Base-by-base conservation (phyloP, 805 yeast genomes). In the Pichia pseudocactophila region DNA sequence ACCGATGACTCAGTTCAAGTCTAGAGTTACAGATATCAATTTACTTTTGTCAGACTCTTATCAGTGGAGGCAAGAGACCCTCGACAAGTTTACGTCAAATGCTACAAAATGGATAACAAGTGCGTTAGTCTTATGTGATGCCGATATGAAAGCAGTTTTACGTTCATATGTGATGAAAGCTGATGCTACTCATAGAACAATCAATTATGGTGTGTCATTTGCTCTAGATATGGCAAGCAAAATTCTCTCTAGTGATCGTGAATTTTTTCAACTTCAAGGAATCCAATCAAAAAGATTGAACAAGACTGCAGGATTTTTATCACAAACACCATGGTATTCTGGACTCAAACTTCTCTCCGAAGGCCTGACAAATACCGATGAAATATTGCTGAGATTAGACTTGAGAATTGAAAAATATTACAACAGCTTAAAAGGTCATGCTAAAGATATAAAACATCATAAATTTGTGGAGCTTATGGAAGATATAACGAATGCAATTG, bases 181-280 rank as follows among this genome's bases (percentile, higher is more conserved):
- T 7, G 58, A 59, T 37, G 44, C 47, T 6, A 41, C 50, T 26
- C 49, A 44, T 17, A 52, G 54, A 44, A 44, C 49, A 2, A 72
- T 84, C 34, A 80, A 83, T 43, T 79, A 73, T 54, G 97, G 97
- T 42, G 81, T 88, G 38, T 80, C 95, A 0, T 85, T 90, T 69
- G 97, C 98, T 0, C 65, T 89, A 44, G 92, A 85, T 50, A 74
- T 87, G 80, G 95, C 95, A 1, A 87, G 92, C 4, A 59, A 74
- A 4, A 72, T 86, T 11, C 63, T 79, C n/a, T 69, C 80, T 16
- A 70, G 69, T 25, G 94, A 86, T 52, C 65, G 80, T 35, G 92
- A 83, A 52, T 59, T 80, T 25, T 70, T 76, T 2, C 71, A 73
- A 57, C 71, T 39, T 46, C 63, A 44, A 50, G 64, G 45, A 15